Base-by-base conservation (phyloP, 2,329 filamentous ascomycete genomes). In the Xylaria multiplex region DNA sequence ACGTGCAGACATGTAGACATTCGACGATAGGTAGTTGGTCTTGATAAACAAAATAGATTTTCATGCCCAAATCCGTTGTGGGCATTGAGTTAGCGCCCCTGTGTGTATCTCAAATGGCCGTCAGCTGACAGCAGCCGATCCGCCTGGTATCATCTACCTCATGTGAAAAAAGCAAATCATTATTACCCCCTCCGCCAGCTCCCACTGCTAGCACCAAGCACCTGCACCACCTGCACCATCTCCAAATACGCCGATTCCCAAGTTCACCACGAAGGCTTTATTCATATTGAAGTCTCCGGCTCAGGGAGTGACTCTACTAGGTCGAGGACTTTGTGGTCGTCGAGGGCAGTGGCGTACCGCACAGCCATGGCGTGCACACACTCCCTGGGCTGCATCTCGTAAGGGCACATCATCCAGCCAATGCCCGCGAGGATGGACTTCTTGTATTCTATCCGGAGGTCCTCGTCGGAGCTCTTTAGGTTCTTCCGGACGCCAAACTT, bases 381-480 rank as follows among this genome's bases (percentile, higher is more conserved):
- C 9, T 76, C 74, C 68, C 75, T 73, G 30, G 73, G 68, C 65
- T 79, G 78, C 77, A 79, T 79, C 65, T 74, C 68, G 30, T 77
- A 76, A 22, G 76, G 74, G 30, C 76, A 76, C 61, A 79, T 68
- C 35, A 77, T 65, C 77, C 77, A 79, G 11, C 76, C 77, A 16
- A 79, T 72, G 46, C 77, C 77, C 2, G 75, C 71, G 32, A 79
- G 65, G 56, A 76, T 73, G 19, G 76, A 75, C 62, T 76, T 78
- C 3, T 72, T 68, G 62, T 79, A 78, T 52, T 79, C 77, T 40
- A 64, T 64, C 59, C 68, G 67, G 4, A 78, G 69, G 14, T 76
- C 76, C 13, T 71, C 69, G 7, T 75, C 71, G 16, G 71, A 66
- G 19, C 37, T 65, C 76, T 60, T 73, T 6, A 76, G 67, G n/a